Percentiles rank a stretch among this genome's conserved stretches.
These are phyloP conservation scores for Aspergillus coremiiformis DNA, from an alignment of 495 filamentous ascomycete genomes.

Conservation along the genomic window DNA sequence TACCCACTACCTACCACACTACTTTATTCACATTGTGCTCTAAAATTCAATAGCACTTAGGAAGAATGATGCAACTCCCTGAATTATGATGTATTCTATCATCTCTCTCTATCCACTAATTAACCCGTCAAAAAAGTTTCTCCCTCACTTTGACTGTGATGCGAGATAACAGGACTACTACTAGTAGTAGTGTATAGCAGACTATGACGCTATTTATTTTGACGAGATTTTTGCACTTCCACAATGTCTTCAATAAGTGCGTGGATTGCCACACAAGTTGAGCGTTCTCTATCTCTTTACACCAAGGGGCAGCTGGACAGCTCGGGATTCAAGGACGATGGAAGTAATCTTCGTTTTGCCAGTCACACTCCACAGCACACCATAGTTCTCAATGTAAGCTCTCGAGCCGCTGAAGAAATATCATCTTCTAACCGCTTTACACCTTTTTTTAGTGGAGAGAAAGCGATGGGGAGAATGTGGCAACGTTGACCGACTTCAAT, in stretches of 20 bases:
- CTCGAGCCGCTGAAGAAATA: background rate
- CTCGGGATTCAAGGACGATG: conserved; percentile 32
- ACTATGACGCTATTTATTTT: conserved; percentile 2
- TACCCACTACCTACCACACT: no score
- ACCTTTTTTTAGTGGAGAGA: conserved; percentile 18
- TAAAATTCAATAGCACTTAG: background rate
- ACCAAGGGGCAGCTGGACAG: conserved; percentile 6
- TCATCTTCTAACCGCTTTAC: conserved; percentile 2
- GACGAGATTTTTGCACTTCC: conserved; percentile 3
- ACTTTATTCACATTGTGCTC: background rate
- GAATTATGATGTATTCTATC: background rate
- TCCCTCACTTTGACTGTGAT: background rate
- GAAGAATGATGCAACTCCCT: background rate
- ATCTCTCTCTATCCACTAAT: background rate
- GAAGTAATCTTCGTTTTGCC: conserved; percentile 31
- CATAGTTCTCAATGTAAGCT: conserved; percentile 20
- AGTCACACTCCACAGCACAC: conserved; percentile 9
- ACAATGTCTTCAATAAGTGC: conserved; percentile 22
- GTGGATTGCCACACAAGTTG: conserved; percentile 30
- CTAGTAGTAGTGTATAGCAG: conserved; percentile 1
- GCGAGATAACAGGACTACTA: background rate
- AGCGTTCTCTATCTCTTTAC: conserved; percentile 23
- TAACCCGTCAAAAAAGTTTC: background rate
- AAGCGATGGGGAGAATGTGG: conserved; percentile 7
- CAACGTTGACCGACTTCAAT: conserved; percentile 32